Evolutionary conservation across 345 rosid species (phyloP), one percentile per base, ranked within the genome.

Genomic region (Corymbia maculata): DNA sequence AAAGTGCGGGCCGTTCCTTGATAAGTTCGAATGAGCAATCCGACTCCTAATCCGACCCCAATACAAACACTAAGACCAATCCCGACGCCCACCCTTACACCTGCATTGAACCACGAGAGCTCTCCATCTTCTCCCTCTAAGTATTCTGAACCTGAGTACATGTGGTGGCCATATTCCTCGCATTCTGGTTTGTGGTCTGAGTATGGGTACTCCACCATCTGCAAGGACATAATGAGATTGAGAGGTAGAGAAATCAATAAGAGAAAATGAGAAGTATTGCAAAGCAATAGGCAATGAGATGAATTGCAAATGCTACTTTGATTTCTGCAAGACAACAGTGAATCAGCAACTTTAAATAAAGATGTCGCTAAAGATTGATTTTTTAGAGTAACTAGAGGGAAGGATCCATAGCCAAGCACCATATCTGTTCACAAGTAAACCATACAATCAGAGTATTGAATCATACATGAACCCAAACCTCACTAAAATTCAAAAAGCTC

Each of bases 11-110:
- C 90, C 53, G 98, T 94, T 51, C 96, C 92, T 90, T 96, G 97
- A 87, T 95, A 96, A 10, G 98, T 93, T 30, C 95, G 95, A 12
- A 95, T 96, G 86, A 96, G 94, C 89, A 97, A 92, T 22, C 99
- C 98, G 0, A 96, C 98, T 17, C 98, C 99, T 89, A 96, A 90
- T 13, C 99, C 99, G 5, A 96, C 59, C 79, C 99, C 97, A 52
- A 97, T 90, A 85, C 97, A 96, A n/a, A 94, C 89, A 68, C 99
- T 94, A 50, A 97, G 99, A 86, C 98, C 97, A 45, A 97, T 96
- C 30, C 99, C 99, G 15, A 96, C 98, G 3, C 98, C 99, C 87
- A 97, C 99, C 75, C 99, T 94, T n/a, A 97, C 98, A 50, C 99
- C 98, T 8, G 97, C 97, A 85, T 95, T 97, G 89, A 96, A 97